Base-by-base conservation (phyloP, 371 early-diverging fungal genomes). In the Cokeromyces recurvatus region DNA sequence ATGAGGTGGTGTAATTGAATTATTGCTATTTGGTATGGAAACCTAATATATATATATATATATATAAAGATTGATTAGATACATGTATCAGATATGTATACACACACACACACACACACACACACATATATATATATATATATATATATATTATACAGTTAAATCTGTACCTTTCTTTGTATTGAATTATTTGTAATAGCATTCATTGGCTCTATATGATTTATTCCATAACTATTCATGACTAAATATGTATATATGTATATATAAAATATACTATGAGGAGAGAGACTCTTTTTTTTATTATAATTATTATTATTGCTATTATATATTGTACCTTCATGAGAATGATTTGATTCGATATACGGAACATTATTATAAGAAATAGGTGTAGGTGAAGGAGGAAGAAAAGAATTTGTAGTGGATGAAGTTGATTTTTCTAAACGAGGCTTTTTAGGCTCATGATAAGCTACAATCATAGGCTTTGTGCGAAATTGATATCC, bases 371-470 rank as follows among this genome's bases (percentile, higher is more conserved):
- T 44, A 19, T 16, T 27, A 52, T 52, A 41, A 38, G 62, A 53
- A 46, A 55, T 40, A 62, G 55, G 59, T n/a, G 35, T 9, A 45
- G 44, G 38, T 27, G 51, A 52, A 38, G 57, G 57, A 3, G 59
- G 53, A 27, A 53, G 59, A 17, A 59, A 59, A 17, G 57, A 58
- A 2, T 56, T 56, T 0, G 61, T 52, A 11, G 59, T 45, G 15
- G 59, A 51, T 0, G 46, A 55, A 8, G 48, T 49, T 0, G 64
- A 55, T 44, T 68, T 58, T 27, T 68, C 57, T 49, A 62, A 59
- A 22, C 65, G 44, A 14, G 53, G 55, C 43, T 75, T 71, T 37
- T 64, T 71, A 12, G 75, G 69, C 45, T 71, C 71, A 51, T 75
- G 75, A 45, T 59, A 75, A 20, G 67, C 65, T 15, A 75, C 64